These are phyloP conservation scores for Suillus weaverae DNA, from an alignment of 768 basidiomycete genomes.

Conservation along the genomic window DNA sequence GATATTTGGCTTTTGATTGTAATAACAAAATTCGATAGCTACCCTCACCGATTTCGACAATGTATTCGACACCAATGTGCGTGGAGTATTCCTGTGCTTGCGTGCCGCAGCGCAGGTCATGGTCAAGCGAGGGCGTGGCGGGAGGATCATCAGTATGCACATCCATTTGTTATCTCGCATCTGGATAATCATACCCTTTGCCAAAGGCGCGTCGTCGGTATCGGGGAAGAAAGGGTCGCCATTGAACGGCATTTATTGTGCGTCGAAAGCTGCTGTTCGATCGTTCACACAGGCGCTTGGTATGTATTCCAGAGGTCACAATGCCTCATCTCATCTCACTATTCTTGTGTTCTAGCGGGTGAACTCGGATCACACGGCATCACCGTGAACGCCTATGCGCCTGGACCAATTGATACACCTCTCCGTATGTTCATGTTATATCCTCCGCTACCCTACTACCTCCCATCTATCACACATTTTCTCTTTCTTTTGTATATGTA, in stretches of 20 bases:
- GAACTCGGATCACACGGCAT: conserved; percentile 21
- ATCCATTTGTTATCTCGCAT: not conserved
- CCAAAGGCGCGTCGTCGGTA: conserved; percentile 32
- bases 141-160: conserved; percentile 39
- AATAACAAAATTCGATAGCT: not conserved
- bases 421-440: conserved; percentile 13
- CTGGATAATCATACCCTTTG: not conserved
- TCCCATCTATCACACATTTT: not conserved
- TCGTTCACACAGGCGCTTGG: conserved; percentile 8
- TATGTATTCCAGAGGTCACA: not conserved
- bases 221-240: conserved; percentile 35
- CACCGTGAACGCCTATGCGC: conserved; percentile 26
- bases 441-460: not conserved
- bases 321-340: not conserved
- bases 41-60: conserved; percentile 31
- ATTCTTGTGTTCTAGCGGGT: conserved; percentile 13
- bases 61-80: conserved; percentile 33
- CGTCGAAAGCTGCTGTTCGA: conserved; percentile 9
- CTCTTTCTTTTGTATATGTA: not conserved
- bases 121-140: conserved; percentile 43
- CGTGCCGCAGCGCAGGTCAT: conserved; percentile 43
- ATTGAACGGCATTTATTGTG: conserved; percentile 4
- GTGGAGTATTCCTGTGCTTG: conserved; percentile 41
- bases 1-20: not conserved
- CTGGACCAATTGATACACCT: conserved; percentile 17